Percentiles rank a stretch among this genome's conserved stretches.
Conservation (phyloP, 1,284 basidiomycete species). For the Puccinia brachypodii region DNA sequence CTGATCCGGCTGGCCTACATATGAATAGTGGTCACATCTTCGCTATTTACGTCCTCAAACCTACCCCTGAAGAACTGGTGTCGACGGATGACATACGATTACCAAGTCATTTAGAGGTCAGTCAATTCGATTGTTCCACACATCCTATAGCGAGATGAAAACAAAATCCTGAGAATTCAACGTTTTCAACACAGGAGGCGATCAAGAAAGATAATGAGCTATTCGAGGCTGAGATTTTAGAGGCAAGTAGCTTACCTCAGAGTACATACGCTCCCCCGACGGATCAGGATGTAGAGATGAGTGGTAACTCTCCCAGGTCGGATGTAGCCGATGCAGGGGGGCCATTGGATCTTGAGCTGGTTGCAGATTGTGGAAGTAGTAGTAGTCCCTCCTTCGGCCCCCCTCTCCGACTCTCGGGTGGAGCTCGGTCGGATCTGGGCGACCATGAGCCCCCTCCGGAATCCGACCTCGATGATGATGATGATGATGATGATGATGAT, state of each 20-base stretch:
- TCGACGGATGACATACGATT: conserved; percentile 9
- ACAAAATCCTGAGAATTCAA: not conserved
- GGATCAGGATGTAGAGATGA: conserved; percentile 29
- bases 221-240: conserved; percentile 14
- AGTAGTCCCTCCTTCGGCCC: not conserved
- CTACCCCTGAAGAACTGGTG: not conserved
- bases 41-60: conserved; percentile 30
- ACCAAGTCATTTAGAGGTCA: conserved; percentile 20
- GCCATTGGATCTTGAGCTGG: conserved; percentile 2
- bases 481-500: conserved; percentile 21
- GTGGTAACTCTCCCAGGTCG: conserved; percentile 36
- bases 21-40: conserved; percentile 48
- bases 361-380: not conserved
- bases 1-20: conserved; percentile 42
- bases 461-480: not conserved
- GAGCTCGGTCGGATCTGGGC: not conserved
- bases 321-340: conserved; percentile 42
- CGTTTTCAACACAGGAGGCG: conserved; percentile 26
- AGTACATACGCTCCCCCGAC: not conserved
- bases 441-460: not conserved
- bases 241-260: not conserved
- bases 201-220: conserved; percentile 44
- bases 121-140: not conserved
- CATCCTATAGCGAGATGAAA: not conserved
- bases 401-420: conserved; percentile 39